phyloP scores from a whole-genome alignment of 371 early-diverging fungal genomes.

The Parasitella parasitica region DNA sequence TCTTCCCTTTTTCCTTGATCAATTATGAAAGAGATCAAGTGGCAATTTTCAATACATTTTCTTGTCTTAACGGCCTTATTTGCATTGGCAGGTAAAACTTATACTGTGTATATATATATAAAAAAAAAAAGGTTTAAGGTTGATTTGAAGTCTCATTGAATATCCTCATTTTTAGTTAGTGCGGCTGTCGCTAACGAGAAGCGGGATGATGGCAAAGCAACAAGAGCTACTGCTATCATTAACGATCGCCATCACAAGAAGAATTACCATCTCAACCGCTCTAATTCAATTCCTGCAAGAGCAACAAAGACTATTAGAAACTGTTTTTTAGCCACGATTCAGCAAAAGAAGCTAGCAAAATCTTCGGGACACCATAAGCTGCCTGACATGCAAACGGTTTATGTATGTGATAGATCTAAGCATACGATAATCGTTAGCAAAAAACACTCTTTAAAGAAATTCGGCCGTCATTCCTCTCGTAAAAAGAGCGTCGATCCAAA shows the following conservation, averaged over 20 bases:
- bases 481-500: not conserved
- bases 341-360: not conserved
- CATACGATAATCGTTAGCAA: not conserved
- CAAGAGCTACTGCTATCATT: not conserved
- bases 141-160: not conserved
- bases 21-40: constrained; percentile 4
- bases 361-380: not conserved
- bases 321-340: constrained; percentile 2
- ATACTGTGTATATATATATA: no score
- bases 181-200: constrained; percentile 4
- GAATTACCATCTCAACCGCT: not conserved
- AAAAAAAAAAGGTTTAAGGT: no score
- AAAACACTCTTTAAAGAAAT: constrained; percentile 1
- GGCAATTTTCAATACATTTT: constrained; percentile 10
- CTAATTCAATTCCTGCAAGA: not conserved
- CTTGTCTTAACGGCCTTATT: not conserved
- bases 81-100: constrained; percentile 7
- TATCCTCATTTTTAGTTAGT: not conserved
- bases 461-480: not conserved
- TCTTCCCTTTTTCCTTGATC: constrained; percentile 1
- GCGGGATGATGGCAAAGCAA: not conserved
- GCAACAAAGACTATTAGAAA: constrained; percentile 7
- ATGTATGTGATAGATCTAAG: constrained; percentile 11
- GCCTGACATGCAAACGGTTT: constrained; percentile 1
- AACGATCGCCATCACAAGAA: not conserved